phyloP scores from a whole-genome alignment of 164 flowering plant genomes.

The Stephania japonica region DNA sequence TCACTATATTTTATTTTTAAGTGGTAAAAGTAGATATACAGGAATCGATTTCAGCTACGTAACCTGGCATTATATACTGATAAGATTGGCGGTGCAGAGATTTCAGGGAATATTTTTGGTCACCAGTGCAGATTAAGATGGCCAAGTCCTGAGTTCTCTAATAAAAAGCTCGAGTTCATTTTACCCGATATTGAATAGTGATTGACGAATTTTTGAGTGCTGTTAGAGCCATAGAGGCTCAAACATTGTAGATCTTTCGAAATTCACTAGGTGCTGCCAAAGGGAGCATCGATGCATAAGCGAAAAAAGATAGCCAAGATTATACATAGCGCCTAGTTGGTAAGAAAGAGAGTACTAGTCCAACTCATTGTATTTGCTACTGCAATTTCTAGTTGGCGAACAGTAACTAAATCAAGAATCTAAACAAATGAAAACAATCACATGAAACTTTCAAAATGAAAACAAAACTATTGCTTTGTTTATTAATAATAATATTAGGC shows the following conservation, averaged over 20 bases:
- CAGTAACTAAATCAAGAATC: background rate
- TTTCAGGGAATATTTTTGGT: background rate
- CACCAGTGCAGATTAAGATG: background rate
- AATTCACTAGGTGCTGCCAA: too few relatives aligned
- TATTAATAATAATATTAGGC: background rate
- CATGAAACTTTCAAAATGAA: background rate
- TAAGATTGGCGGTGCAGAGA: background rate
- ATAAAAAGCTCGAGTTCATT: background rate
- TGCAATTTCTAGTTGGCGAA: background rate
- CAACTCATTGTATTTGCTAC: background rate
- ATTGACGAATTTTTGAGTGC: background rate
- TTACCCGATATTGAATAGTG: background rate
- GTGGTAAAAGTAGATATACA: background rate
- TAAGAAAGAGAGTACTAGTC: background rate
- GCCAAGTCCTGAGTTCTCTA: background rate
- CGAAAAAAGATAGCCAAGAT: too few relatives aligned
- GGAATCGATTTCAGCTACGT: background rate
- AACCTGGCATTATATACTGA: background rate
- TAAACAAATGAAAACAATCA: background rate
- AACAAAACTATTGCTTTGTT: background rate
- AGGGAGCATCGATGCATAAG: too few relatives aligned
- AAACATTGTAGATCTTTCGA: background rate
- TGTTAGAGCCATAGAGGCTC: background rate
- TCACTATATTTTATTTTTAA: background rate
- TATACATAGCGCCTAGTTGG: too few relatives aligned